phyloP scores from a whole-genome alignment of 2,329 filamentous ascomycete species.

The Westerdykella sp. region DNA sequence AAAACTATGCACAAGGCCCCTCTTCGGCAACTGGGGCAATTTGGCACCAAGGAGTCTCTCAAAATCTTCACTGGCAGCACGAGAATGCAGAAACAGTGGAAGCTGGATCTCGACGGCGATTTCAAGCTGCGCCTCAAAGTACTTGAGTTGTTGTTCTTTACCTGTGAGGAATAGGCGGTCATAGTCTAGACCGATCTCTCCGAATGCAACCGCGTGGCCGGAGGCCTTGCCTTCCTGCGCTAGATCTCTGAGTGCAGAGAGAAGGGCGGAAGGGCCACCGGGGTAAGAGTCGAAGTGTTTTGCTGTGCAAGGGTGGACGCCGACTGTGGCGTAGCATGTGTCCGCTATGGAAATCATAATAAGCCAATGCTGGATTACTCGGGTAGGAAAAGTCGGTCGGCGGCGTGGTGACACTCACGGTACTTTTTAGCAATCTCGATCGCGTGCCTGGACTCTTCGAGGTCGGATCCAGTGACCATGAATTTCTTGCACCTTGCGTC shows the following conservation, averaged over 20 bases:
- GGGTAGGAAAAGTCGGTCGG: background rate
- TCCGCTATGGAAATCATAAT: constrained; percentile 50
- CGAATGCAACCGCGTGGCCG: constrained; percentile 70
- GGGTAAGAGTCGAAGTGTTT: constrained; percentile 64
- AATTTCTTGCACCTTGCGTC: constrained; percentile 80
- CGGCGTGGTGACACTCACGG: constrained; percentile 48
- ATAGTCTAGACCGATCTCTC: constrained; percentile 95
- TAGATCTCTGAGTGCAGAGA: constrained; percentile 58
- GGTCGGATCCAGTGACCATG: constrained; percentile 87
- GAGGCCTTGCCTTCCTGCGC: constrained; percentile 53
- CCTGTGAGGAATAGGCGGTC: constrained; percentile 80
- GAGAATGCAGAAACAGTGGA: constrained; percentile 86
- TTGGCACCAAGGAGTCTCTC: constrained; percentile 60
- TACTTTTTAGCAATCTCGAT: constrained; percentile 67
- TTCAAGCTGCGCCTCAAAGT: constrained; percentile 76
- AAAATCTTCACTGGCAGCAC: constrained; percentile 82
- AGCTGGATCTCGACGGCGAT: constrained; percentile 71
- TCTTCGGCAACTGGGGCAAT: constrained; percentile 61
- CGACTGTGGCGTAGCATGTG: constrained; percentile 81
- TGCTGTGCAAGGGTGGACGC: constrained; percentile 87
- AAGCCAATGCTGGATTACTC: background rate
- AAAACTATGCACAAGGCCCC: constrained; percentile 89
- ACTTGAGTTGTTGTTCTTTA: constrained; percentile 72
- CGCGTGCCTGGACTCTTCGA: constrained; percentile 69
- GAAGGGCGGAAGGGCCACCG: constrained; percentile 50